Percentiles rank a stretch among this genome's conserved stretches.
Evolutionary conservation across 2,329 filamentous ascomycete species (phyloP).

Genomic region (Scleromitrula shiraiana): DNA sequence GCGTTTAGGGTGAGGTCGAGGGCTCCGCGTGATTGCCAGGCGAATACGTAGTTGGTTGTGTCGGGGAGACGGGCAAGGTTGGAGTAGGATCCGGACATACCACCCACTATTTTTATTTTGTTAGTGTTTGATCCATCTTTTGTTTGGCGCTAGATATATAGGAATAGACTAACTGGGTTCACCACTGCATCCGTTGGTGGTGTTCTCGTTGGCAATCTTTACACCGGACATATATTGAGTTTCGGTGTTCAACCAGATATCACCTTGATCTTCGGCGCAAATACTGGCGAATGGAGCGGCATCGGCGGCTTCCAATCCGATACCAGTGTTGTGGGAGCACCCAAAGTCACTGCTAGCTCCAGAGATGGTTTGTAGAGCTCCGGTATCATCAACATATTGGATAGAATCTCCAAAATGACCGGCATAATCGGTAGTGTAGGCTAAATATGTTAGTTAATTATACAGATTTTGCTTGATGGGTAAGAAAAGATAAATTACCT

Average conservation of each 20-base stretch:
- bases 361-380: slow-evolving; percentile 41
- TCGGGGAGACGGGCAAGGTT: slow-evolving; percentile 45
- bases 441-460: slow-evolving; percentile 11
- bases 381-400: slow-evolving; percentile 40
- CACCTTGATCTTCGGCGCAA: slow-evolving; percentile 42
- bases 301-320: slow-evolving; percentile 49
- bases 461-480: too few species aligned
- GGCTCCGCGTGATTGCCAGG: slow-evolving; percentile 55
- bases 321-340: slow-evolving; percentile 58
- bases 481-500: slow-evolving; percentile 21
- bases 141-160: too few species aligned
- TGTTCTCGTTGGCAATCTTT: slow-evolving; percentile 56
- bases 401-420: slow-evolving; percentile 52
- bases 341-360: slow-evolving; percentile 47
- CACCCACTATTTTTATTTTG: slow-evolving; percentile 37
- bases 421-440: slow-evolving; percentile 43
- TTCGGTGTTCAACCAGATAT: slow-evolving; percentile 56
- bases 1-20: slow-evolving; percentile 44
- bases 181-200: slow-evolving; percentile 49
- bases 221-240: slow-evolving; percentile 49
- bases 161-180: slow-evolving; percentile 36
- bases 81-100: slow-evolving; percentile 56
- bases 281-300: slow-evolving; percentile 46
- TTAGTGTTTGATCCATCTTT: not conserved
- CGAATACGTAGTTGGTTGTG: slow-evolving; percentile 48